These are phyloP conservation scores for Penicillium thymicola DNA, from an alignment of 2,329 filamentous ascomycete genomes.

Conservation along the genomic window DNA sequence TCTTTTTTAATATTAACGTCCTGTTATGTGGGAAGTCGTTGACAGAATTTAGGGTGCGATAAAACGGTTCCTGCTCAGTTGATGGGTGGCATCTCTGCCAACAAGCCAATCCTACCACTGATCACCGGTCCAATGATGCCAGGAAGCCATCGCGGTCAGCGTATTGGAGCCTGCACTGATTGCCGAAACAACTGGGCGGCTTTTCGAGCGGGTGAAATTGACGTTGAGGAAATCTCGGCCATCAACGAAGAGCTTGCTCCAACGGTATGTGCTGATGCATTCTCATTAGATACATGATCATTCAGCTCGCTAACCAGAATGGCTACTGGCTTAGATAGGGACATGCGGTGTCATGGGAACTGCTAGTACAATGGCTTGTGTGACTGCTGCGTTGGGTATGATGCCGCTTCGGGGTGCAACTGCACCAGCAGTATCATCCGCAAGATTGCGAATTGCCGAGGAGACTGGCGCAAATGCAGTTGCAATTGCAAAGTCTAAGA, in stretches of 20 bases:
- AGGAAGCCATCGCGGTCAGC: slow-evolving; percentile 60
- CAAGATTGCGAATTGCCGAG: slow-evolving; percentile 52
- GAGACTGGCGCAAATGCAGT: slow-evolving; percentile 53
- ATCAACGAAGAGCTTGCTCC: slow-evolving; percentile 72
- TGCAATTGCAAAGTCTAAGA: slow-evolving; percentile 36
- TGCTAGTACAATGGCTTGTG: slow-evolving; percentile 56
- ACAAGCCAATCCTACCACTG: slow-evolving; percentile 66
- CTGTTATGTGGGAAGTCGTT: neutral
- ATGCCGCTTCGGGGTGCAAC: slow-evolving; percentile 53
- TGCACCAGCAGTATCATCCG: slow-evolving; percentile 53
- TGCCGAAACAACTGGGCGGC: slow-evolving; percentile 71
- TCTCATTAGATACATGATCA: neutral
- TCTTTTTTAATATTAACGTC: neutral
- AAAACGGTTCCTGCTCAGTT: slow-evolving; percentile 72
- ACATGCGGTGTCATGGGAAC: slow-evolving; percentile 60
- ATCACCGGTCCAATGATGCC: slow-evolving; percentile 75
- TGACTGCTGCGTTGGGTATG: slow-evolving; percentile 52
- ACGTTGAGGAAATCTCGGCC: slow-evolving; percentile 67
- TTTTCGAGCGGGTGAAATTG: slow-evolving; percentile 62
- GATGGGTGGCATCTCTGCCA: slow-evolving; percentile 72
- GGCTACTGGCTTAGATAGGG: slow-evolving; percentile 33
- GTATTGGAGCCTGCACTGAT: slow-evolving; percentile 71
- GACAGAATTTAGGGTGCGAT: slow-evolving; percentile 58
- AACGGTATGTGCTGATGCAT: slow-evolving; percentile 50
- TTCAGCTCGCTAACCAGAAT: slow-evolving; percentile 5